Percentiles rank a stretch among this genome's conserved stretches.
Conservation (phyloP, 2,329 filamentous ascomycete genomes). For the Myriangium duriaei region DNA sequence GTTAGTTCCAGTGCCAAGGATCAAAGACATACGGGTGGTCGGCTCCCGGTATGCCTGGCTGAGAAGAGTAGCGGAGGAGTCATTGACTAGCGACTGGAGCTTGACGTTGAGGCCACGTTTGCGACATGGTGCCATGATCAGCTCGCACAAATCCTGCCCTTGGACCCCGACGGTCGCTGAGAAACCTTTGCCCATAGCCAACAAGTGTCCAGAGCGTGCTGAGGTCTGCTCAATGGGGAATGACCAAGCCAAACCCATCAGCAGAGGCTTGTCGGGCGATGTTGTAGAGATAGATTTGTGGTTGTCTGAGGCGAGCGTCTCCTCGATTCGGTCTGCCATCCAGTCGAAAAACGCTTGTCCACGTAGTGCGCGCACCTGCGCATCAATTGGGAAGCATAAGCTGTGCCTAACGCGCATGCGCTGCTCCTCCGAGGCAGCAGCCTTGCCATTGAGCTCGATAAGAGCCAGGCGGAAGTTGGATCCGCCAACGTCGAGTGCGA, state of each 20-base stretch:
- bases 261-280: constrained; percentile 27
- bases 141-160: constrained; percentile 45
- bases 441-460: constrained; percentile 41
- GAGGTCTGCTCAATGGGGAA: constrained; percentile 56
- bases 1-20: constrained; percentile 53
- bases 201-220: constrained; percentile 41
- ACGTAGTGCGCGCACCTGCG: constrained; percentile 40
- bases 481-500: constrained; percentile 52
- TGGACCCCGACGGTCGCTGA: constrained; percentile 45
- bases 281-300: constrained; percentile 15
- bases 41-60: constrained; percentile 50
- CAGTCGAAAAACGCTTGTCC: constrained; percentile 52
- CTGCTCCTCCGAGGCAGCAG: constrained; percentile 25
- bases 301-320: constrained; percentile 32
- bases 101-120: constrained; percentile 42
- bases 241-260: constrained; percentile 53
- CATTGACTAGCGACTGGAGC: constrained; percentile 52
- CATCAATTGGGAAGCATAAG: constrained; percentile 44
- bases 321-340: constrained; percentile 49
- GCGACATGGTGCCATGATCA: constrained; percentile 47
- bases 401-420: constrained; percentile 44
- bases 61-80: constrained; percentile 48
- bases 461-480: constrained; percentile 52
- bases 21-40: constrained; percentile 49
- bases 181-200: constrained; percentile 56